Evolutionary conservation across 306 rosid genomes (phyloP).

Genomic region (Canavalia gladiata): DNA sequence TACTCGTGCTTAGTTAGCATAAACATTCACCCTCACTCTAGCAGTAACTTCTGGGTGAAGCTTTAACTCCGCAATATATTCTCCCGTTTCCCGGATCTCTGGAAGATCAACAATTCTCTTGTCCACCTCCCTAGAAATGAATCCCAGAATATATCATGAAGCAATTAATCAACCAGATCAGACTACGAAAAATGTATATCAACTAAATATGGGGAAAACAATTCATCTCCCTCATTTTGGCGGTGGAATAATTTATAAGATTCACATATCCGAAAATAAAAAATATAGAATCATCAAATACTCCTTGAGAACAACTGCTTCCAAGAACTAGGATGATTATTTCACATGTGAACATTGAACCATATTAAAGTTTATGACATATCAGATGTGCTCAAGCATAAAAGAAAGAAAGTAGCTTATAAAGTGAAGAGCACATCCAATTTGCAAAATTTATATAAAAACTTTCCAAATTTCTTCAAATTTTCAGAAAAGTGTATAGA

Average conservation of each 20-base stretch:
- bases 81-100: slow-evolving; percentile 88
- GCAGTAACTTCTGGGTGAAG: slow-evolving; percentile 98
- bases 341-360: slow-evolving; percentile 18
- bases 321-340: slow-evolving; percentile 22
- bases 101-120: slow-evolving; percentile 88
- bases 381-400: background rate
- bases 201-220: background rate
- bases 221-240: background rate
- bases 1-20: slow-evolving; percentile 69
- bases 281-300: background rate
- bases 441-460: background rate
- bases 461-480: background rate
- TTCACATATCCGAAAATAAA: too few species aligned
- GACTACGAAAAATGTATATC: slow-evolving; percentile 3
- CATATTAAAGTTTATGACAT: slow-evolving; percentile 12
- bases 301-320: slow-evolving; percentile 15
- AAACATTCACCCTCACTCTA: slow-evolving; percentile 75
- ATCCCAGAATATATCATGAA: slow-evolving; percentile 16
- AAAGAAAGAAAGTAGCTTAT: background rate
- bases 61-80: slow-evolving; percentile 87
- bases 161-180: slow-evolving; percentile 24
- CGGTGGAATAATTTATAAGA: background rate
- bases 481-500: slow-evolving; percentile 10
- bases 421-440: background rate
- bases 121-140: slow-evolving; percentile 82